These are phyloP conservation scores for Anthracocystis walkeri DNA, from an alignment of 1,284 basidiomycete species.

Conservation along the genomic window DNA sequence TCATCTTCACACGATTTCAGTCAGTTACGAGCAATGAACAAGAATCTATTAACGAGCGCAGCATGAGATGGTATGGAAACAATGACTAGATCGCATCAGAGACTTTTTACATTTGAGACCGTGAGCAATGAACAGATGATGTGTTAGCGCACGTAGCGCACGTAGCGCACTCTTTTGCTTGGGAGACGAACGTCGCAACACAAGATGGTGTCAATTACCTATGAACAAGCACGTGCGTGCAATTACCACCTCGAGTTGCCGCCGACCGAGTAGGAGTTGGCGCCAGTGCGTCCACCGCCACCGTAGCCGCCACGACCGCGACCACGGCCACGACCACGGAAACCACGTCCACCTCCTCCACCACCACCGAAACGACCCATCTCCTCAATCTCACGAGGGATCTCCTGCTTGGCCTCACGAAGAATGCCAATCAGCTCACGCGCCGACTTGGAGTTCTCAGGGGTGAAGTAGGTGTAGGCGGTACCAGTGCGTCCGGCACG, in stretches of 20 bases:
- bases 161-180: not conserved
- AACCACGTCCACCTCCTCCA: slow-evolving; percentile 59
- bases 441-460: slow-evolving; percentile 90
- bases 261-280: slow-evolving; percentile 60
- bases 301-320: slow-evolving; percentile 51
- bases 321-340: slow-evolving; percentile 58
- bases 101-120: slow-evolving; percentile 14
- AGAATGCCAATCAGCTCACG: slow-evolving; percentile 90
- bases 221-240: not conserved
- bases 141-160: not conserved
- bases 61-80: not conserved
- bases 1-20: not conserved
- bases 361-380: slow-evolving; percentile 83
- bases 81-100: slow-evolving; percentile 9
- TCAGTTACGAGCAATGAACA: not conserved
- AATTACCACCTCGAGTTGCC: slow-evolving; percentile 60
- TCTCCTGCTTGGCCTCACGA: slow-evolving; percentile 86
- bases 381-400: slow-evolving; percentile 90
- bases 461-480: slow-evolving; percentile 90
- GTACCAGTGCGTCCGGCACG: slow-evolving; percentile 81
- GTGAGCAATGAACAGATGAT: not conserved
- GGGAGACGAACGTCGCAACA: too few species aligned
- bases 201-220: too few species aligned
- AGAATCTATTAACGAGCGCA: not conserved
- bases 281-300: slow-evolving; percentile 59